Conservation (phyloP, 257 asterid species). For the Fraxinus pennsylvanica region DNA sequence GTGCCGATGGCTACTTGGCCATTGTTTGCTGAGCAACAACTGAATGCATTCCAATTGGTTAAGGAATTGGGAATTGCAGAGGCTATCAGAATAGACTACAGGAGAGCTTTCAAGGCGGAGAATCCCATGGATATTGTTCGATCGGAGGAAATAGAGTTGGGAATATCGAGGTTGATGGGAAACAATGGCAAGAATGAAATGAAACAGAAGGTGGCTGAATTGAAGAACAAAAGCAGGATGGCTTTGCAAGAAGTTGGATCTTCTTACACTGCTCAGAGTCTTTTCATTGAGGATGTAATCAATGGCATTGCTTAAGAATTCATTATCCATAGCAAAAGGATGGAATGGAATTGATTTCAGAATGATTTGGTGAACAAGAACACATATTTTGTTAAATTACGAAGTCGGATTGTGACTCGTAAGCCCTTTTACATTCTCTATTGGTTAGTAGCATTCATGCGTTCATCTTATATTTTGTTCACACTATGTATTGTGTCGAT, state of each 20-base stretch:
- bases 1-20: constrained; percentile 38
- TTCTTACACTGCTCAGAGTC: constrained; percentile 35
- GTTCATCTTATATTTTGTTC: neutral
- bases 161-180: constrained; percentile 20
- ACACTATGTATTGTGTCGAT: neutral
- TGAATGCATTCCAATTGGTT: constrained; percentile 30
- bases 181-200: constrained; percentile 28
- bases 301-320: constrained; percentile 10
- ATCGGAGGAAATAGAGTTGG: constrained; percentile 22
- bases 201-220: constrained; percentile 47
- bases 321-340: neutral
- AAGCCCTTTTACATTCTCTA: too few species aligned
- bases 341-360: neutral
- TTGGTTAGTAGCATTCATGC: too few species aligned
- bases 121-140: neutral
- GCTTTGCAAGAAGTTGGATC: constrained; percentile 58
- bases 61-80: constrained; percentile 31
- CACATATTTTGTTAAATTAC: neutral
- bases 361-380: neutral
- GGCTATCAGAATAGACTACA: constrained; percentile 33
- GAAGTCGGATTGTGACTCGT: too few species aligned
- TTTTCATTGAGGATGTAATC: constrained; percentile 42
- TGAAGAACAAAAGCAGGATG: constrained; percentile 40
- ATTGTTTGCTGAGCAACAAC: constrained; percentile 30
- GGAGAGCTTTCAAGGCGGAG: neutral